phyloP scores from a whole-genome alignment of 306 rosid genomes.

The Casuarina equisetifolia region DNA sequence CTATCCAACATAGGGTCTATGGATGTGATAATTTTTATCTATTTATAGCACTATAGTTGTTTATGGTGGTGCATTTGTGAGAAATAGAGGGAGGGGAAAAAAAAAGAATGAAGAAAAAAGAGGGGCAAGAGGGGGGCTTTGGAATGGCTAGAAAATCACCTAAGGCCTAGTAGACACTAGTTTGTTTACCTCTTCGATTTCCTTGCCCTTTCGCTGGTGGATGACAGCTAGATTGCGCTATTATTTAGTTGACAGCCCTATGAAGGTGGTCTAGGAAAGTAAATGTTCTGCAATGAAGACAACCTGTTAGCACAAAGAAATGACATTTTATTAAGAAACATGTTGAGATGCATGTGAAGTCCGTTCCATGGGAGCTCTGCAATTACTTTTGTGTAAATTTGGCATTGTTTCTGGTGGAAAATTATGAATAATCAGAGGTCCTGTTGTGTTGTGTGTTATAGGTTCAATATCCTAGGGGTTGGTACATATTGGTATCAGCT shows the following conservation, averaged over 20 bases:
- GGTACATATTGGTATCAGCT: not conserved
- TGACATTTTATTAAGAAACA: not conserved
- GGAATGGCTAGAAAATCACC: not conserved
- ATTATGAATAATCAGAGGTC: not conserved
- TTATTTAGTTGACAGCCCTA: too few species aligned
- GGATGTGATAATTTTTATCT: not conserved
- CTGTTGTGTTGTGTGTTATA: not conserved
- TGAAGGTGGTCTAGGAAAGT: not conserved
- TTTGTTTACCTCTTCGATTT: not conserved
- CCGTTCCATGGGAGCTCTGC: not conserved
- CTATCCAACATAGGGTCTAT: not conserved
- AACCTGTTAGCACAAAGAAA: not conserved
- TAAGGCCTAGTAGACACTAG: not conserved
- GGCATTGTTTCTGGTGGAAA: not conserved
- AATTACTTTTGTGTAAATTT: not conserved
- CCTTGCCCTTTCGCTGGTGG: not conserved
- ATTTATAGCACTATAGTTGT: not conserved
- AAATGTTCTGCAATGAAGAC: not conserved
- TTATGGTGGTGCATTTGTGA: not conserved
- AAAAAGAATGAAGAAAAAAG: not conserved
- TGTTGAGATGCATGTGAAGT: not conserved
- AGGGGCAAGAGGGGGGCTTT: not conserved
- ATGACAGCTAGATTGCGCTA: not conserved
- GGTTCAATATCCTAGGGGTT: not conserved
- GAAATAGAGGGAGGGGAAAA: not conserved